Evolutionary conservation across 306 rosid genomes (phyloP).

Genomic region (Calophaca sinica): DNA sequence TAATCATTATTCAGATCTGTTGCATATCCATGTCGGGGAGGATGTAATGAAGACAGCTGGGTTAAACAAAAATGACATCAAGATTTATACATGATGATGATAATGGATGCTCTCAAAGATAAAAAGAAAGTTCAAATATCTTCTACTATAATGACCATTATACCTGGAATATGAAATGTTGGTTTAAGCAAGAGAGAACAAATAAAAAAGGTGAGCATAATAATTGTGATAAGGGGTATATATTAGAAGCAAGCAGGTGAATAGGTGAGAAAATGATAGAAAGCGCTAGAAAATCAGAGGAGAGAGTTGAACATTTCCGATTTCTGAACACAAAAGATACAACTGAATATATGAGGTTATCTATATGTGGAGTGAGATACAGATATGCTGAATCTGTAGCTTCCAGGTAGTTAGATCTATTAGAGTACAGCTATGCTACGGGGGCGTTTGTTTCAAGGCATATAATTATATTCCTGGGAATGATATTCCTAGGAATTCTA

Average conservation of each 20-base stretch:
- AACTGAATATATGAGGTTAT: neutral
- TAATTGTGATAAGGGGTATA: constrained; percentile 5
- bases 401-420: neutral
- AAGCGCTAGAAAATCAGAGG: constrained; percentile 1
- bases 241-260: neutral
- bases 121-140: constrained; percentile 22
- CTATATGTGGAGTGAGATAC: neutral
- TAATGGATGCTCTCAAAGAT: constrained; percentile 20
- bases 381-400: neutral
- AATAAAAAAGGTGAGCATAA: neutral
- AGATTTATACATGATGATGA: constrained; percentile 11
- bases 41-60: constrained; percentile 32
- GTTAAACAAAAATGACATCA: constrained; percentile 5
- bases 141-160: neutral
- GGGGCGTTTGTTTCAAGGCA: too few relatives aligned
- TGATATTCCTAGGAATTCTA: too few relatives aligned
- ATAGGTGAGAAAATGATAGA: neutral
- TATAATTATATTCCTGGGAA: too few relatives aligned
- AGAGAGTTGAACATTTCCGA: neutral
- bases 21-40: constrained; percentile 14
- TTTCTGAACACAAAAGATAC: neutral
- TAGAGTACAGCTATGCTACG: neutral
- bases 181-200: constrained; percentile 11
- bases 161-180: constrained; percentile 1
- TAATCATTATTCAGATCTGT: constrained; percentile 10